A percentile compares a stretch with the other conserved stretches of the same genome.
phyloP scores from a whole-genome alignment of 495 filamentous ascomycete species.

The Aspergillus mulundensis region DNA sequence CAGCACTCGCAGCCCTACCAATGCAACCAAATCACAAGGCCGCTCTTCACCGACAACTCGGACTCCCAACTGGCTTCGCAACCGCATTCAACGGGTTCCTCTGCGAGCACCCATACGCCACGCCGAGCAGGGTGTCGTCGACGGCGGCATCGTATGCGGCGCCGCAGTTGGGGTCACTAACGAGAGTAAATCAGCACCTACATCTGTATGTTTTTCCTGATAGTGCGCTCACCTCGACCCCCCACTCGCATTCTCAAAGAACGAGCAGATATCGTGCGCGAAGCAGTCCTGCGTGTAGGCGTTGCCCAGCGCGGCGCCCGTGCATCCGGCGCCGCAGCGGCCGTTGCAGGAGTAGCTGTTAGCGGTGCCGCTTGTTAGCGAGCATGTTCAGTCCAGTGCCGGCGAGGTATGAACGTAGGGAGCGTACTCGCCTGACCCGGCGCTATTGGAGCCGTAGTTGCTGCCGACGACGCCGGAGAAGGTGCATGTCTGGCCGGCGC shows the following conservation, averaged over 20 bases:
- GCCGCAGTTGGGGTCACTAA: constrained; percentile 14
- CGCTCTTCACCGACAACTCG: no score
- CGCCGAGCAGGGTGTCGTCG: constrained; percentile 7
- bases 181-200: not conserved
- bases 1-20: no score
- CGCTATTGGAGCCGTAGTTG: constrained; percentile 13
- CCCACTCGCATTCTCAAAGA: constrained; percentile 13
- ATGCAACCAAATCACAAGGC: no score
- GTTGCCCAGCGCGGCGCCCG: constrained; percentile 7
- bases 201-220: no score
- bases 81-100: constrained; percentile 9
- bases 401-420: not conserved
- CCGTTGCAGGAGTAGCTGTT: constrained; percentile 17
- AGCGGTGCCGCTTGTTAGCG: not conserved
- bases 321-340: constrained; percentile 14
- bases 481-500: constrained; percentile 9
- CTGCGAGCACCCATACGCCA: constrained; percentile 12
- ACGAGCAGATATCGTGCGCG: constrained; percentile 17
- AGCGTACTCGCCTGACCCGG: constrained; percentile 13
- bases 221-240: constrained; percentile 15
- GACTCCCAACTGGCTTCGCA: not conserved
- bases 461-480: constrained; percentile 13
- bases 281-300: constrained; percentile 16
- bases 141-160: constrained; percentile 9
- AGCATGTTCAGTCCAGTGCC: no score